Conservation (phyloP, 2,329 filamentous ascomycete species). For the Coleophoma crateriformis region DNA sequence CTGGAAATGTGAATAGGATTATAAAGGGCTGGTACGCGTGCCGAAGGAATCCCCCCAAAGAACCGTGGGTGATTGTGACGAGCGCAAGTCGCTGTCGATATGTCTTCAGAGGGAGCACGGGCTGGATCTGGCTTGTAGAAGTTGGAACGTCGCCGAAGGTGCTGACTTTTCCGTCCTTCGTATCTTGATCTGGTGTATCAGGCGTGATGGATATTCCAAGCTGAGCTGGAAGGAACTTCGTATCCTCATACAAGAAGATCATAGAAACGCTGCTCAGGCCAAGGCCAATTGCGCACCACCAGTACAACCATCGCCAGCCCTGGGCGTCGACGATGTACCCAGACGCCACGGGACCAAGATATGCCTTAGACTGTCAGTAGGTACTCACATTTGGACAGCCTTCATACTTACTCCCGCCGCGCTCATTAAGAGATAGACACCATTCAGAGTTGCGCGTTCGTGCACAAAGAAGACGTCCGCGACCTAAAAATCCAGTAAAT, state of each 20-base stretch:
- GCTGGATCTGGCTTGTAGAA: not conserved
- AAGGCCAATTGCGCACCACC: constrained; percentile 38
- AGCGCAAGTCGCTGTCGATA: constrained; percentile 35
- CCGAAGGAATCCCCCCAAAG: constrained; percentile 26
- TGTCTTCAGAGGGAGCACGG: constrained; percentile 31
- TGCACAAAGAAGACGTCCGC: constrained; percentile 43
- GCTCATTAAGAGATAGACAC: constrained; percentile 35
- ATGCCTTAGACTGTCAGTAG: not conserved
- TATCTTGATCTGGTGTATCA: not conserved
- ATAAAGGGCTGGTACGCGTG: constrained; percentile 31
- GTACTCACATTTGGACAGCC: no score
- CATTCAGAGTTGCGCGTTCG: constrained; percentile 40
- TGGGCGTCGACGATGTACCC: constrained; percentile 31
- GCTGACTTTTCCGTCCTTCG: not conserved
- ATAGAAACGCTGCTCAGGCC: constrained; percentile 31
- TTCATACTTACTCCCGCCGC: constrained; percentile 20
- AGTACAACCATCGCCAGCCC: constrained; percentile 46
- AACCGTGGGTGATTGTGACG: constrained; percentile 12
- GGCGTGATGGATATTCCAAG: not conserved
- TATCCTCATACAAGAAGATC: constrained; percentile 38
- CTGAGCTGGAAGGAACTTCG: constrained; percentile 9
- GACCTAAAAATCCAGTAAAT: no score
- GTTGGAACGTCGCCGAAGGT: not conserved
- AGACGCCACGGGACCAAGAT: constrained; percentile 32
- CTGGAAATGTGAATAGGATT: constrained; percentile 31